These are phyloP conservation scores for Liquidambar formosana DNA, from an alignment of 164 flowering plant species.

Conservation along the genomic window DNA sequence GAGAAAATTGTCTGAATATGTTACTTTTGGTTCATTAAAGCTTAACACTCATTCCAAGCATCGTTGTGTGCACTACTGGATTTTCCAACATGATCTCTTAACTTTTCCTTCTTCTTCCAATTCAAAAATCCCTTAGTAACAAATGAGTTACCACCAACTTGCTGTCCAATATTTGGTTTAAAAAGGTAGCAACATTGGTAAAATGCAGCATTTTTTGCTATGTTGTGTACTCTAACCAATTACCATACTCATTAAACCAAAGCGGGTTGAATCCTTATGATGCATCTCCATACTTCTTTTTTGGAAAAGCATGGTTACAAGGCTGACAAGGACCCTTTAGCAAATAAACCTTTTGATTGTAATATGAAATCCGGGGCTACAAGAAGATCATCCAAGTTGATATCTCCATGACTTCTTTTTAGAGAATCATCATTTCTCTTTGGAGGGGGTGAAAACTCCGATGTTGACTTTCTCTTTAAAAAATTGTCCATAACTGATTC, in stretches of 20 bases:
- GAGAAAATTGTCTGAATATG: not conserved
- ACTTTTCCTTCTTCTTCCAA: conserved; percentile 10
- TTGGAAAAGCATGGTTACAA: not conserved
- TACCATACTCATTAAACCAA: conserved; percentile 2
- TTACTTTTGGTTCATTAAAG: conserved; percentile 13
- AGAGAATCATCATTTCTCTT: too few species aligned
- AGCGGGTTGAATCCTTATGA: not conserved
- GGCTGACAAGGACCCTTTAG: not conserved
- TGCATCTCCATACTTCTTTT: not conserved
- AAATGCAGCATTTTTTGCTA: conserved; percentile 8
- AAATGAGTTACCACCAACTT: conserved; percentile 1
- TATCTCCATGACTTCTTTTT: too few species aligned
- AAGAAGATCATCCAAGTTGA: too few species aligned
- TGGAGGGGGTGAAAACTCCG: too few species aligned
- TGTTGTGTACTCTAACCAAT: conserved; percentile 20
- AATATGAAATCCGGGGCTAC: too few species aligned
- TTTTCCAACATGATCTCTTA: conserved; percentile 7
- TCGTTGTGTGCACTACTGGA: conserved; percentile 10
- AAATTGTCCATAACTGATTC: too few species aligned
- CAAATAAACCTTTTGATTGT: too few species aligned
- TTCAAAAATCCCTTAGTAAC: not conserved
- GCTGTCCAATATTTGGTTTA: not conserved
- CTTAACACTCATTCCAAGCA: conserved; percentile 5
- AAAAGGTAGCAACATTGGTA: conserved; percentile 12
- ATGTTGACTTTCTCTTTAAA: too few species aligned